Evolutionary conservation across 345 rosid species (phyloP).

Genomic region (Cardamine resedifolia): DNA sequence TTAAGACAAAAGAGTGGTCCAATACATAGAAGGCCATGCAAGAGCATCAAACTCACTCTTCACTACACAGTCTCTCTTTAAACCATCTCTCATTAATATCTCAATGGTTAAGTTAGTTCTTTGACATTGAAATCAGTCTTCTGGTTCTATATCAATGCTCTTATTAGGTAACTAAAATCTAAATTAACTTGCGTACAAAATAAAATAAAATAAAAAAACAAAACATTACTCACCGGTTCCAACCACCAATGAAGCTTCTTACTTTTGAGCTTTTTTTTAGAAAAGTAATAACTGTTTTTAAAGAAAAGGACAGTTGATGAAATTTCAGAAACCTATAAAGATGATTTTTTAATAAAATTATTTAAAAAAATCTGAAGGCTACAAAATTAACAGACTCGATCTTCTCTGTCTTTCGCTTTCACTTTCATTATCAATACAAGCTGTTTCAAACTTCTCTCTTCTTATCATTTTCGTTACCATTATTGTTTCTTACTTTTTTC

Average conservation of each 20-base stretch:
- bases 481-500: slow-evolving; percentile 30
- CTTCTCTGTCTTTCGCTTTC: slow-evolving; percentile 52
- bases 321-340: background rate
- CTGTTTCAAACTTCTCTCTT: slow-evolving; percentile 28
- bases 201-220: background rate
- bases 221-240: background rate
- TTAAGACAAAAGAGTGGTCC: slow-evolving; percentile 40
- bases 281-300: background rate
- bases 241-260: background rate
- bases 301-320: slow-evolving; percentile 16
- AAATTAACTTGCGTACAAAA: background rate
- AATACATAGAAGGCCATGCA: slow-evolving; percentile 33
- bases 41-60: slow-evolving; percentile 20
- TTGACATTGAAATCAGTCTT: background rate
- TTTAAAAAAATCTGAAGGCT: background rate
- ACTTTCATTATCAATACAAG: slow-evolving; percentile 28
- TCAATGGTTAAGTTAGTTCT: background rate
- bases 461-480: slow-evolving; percentile 45
- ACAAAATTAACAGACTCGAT: slow-evolving; percentile 16
- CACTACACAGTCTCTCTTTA: slow-evolving; percentile 24
- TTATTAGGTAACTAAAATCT: background rate
- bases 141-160: background rate
- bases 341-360: background rate
- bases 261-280: background rate
- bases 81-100: background rate